phyloP scores from a whole-genome alignment of 2,329 filamentous ascomycete species.

The Shiraia bambusicola region DNA sequence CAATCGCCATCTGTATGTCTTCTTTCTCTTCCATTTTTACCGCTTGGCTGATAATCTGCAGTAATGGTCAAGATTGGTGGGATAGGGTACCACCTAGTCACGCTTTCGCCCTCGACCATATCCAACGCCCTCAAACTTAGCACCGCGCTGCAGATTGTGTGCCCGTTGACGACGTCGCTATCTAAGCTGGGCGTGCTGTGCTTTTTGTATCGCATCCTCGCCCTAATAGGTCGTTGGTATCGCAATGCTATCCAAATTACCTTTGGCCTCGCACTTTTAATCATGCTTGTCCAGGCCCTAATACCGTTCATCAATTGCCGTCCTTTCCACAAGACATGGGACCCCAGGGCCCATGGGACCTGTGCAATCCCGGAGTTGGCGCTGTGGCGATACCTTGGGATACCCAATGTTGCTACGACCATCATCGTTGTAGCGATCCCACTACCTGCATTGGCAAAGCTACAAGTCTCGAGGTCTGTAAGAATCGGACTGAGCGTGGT shows the following conservation, averaged over 20 bases:
- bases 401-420: slow-evolving; percentile 22
- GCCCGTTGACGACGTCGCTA: slow-evolving; percentile 24
- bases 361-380: slow-evolving; percentile 14
- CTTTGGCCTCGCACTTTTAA: slow-evolving; percentile 14
- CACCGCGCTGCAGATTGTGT: slow-evolving; percentile 17
- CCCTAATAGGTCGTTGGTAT: slow-evolving; percentile 7
- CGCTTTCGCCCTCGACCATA: slow-evolving; percentile 7
- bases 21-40: background rate
- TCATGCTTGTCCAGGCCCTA: slow-evolving; percentile 20
- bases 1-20: slow-evolving; percentile 16
- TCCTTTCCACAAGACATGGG: slow-evolving; percentile 22
- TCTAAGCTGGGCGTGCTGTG: slow-evolving; percentile 22
- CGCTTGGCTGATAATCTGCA: slow-evolving; percentile 1
- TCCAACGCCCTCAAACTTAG: slow-evolving; percentile 15
- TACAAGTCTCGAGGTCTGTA: slow-evolving; percentile 11
- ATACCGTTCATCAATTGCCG: slow-evolving; percentile 27
- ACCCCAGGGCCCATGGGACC: background rate
- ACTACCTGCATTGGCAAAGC: slow-evolving; percentile 15
- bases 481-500: slow-evolving; percentile 15
- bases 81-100: slow-evolving; percentile 14
- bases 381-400: slow-evolving; percentile 22
- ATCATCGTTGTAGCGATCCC: slow-evolving; percentile 21
- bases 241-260: slow-evolving; percentile 14
- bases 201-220: slow-evolving; percentile 18
- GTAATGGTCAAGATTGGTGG: slow-evolving; percentile 21